Evolutionary conservation across 345 rosid species (phyloP).

Genomic region (Pistacia integerrima): DNA sequence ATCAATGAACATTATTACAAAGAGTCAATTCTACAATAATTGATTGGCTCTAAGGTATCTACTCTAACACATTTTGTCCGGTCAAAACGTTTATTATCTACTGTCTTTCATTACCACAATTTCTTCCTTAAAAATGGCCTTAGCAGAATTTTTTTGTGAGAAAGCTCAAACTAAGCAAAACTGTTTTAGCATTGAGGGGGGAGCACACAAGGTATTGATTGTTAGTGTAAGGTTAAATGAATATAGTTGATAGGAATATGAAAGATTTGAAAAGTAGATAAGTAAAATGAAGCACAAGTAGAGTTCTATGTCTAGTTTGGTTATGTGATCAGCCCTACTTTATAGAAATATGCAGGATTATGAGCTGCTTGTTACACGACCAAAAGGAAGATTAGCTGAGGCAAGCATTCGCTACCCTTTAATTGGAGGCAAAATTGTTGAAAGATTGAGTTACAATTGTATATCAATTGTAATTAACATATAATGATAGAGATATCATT

Average conservation of each 20-base stretch:
- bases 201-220: background rate
- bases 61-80: background rate
- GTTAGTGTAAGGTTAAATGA: background rate
- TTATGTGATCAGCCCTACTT: background rate
- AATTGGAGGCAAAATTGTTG: background rate
- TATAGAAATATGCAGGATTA: slow-evolving; percentile 50
- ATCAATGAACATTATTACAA: no score
- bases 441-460: slow-evolving; percentile 2
- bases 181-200: no score
- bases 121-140: background rate
- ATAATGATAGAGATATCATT: background rate
- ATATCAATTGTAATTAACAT: background rate
- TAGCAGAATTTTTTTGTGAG: background rate
- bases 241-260: background rate
- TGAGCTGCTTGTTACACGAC: slow-evolving; percentile 42
- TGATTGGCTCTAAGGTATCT: no score
- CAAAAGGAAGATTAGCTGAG: slow-evolving; percentile 45
- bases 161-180: background rate
- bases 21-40: no score
- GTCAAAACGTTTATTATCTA: background rate
- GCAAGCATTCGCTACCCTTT: slow-evolving; percentile 33
- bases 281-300: background rate
- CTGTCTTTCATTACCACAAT: background rate
- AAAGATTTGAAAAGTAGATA: background rate
- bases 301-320: background rate